Evolutionary conservation across 2,329 filamentous ascomycete species (phyloP).

Genomic region (Harringtonia lauricola): DNA sequence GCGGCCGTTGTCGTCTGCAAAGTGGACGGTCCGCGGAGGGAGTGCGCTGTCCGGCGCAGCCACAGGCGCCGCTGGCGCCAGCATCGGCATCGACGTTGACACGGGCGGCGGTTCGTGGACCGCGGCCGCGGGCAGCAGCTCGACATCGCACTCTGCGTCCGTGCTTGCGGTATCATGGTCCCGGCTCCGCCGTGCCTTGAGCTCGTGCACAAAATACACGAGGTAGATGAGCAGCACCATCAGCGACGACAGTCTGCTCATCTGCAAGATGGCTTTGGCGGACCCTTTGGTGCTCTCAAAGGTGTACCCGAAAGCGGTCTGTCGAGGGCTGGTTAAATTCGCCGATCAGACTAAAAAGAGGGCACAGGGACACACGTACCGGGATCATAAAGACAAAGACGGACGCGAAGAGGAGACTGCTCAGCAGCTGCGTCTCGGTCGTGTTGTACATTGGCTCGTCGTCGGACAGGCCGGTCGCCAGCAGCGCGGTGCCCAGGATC

Average conservation of each 20-base stretch:
- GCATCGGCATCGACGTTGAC: background rate
- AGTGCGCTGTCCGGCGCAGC: background rate
- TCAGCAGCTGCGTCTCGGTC: constrained; percentile 33
- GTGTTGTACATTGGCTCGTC: constrained; percentile 69
- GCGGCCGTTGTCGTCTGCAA: constrained; percentile 2
- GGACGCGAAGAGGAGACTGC: constrained; percentile 41
- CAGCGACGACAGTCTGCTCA: constrained; percentile 22
- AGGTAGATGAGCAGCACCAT: constrained; percentile 71
- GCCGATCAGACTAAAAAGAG: background rate
- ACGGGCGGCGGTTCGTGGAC: too few species aligned
- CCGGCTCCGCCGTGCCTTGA: constrained; percentile 82
- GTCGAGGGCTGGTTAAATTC: background rate
- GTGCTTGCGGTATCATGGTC: constrained; percentile 47
- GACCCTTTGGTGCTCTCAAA: constrained; percentile 3
- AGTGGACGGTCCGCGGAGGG: constrained; percentile 3
- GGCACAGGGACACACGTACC: background rate
- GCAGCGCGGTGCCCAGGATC: constrained; percentile 71
- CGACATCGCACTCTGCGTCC: background rate
- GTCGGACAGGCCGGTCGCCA: constrained; percentile 59
- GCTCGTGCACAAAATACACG: constrained; percentile 77
- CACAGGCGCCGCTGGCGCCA: background rate
- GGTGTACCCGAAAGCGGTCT: constrained; percentile 8
- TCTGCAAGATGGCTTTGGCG: constrained; percentile 13
- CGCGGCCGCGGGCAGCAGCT: too few species aligned
- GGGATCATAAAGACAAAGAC: constrained; percentile 35